Evolutionary conservation across 106 monocot species (phyloP).

Genomic region (Cymbidium sinense): DNA sequence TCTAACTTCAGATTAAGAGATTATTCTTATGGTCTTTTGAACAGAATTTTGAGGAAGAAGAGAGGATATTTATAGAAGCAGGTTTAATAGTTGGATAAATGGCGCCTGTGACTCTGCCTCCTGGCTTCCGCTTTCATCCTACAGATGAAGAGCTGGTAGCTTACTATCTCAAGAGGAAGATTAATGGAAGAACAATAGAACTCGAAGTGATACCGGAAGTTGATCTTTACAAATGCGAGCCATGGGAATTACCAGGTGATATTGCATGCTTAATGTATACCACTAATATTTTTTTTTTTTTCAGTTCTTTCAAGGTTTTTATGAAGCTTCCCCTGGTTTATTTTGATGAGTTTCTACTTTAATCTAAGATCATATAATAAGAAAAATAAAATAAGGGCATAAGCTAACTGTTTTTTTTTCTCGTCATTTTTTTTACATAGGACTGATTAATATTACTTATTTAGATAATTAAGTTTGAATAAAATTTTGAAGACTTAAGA

Average conservation of each 20-base stretch:
- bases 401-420: no score
- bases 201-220: slow-evolving; percentile 22
- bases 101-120: slow-evolving; percentile 19
- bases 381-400: no score
- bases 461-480: background rate
- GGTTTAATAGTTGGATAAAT: background rate
- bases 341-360: no score
- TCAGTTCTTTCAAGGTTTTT: no score
- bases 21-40: background rate
- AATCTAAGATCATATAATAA: no score
- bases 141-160: slow-evolving; percentile 6
- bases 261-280: background rate
- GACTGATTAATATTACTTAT: background rate
- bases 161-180: slow-evolving; percentile 18
- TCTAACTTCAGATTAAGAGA: background rate
- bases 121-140: slow-evolving; percentile 10
- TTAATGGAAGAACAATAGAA: slow-evolving; percentile 19
- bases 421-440: background rate
- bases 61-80: background rate
- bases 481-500: no score
- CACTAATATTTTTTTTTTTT: no score
- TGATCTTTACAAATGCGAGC: slow-evolving; percentile 30
- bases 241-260: slow-evolving; percentile 27
- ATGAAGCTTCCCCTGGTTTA: no score
- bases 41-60: background rate